Conservation (phyloP, 1,284 basidiomycete species). For the Veloboletus limbatus region DNA sequence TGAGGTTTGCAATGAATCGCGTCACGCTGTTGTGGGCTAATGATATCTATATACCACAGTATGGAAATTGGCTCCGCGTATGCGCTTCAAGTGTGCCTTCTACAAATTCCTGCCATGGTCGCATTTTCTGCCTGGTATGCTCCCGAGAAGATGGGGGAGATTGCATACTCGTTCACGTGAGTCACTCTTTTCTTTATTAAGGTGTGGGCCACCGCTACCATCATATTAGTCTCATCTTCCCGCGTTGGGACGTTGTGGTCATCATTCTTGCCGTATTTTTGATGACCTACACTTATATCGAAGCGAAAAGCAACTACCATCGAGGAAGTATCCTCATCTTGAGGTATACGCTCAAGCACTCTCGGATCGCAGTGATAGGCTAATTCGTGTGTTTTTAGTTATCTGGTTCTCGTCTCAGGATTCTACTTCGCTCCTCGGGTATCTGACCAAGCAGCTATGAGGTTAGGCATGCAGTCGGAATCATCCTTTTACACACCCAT, state of each 20-base stretch:
- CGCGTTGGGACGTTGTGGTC: conserved; percentile 96
- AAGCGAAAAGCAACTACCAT: conserved; percentile 97
- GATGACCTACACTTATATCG: conserved; percentile 98
- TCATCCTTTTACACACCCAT: conserved; percentile 4
- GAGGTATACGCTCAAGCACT: conserved; percentile 49
- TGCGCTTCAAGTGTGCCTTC: conserved; percentile 94
- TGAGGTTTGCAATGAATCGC: conserved; percentile 62
- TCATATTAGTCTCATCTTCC: conserved; percentile 84
- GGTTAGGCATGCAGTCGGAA: neutral
- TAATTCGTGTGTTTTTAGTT: conserved; percentile 37
- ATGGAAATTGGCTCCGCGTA: conserved; percentile 99
- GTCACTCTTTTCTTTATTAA: conserved; percentile 28
- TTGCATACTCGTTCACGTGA: conserved; percentile 87
- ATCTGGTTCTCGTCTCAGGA: conserved; percentile 56
- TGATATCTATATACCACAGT: conserved; percentile 42
- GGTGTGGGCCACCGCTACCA: neutral
- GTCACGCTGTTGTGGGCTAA: neutral
- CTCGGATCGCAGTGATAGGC: neutral
- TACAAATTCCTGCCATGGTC: conserved; percentile 99
- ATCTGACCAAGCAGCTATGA: conserved; percentile 21
- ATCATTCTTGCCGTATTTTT: conserved; percentile 95
- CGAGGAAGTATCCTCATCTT: conserved; percentile 90
- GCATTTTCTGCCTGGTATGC: conserved; percentile 95
- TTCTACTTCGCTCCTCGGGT: conserved; percentile 56
- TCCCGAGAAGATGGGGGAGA: conserved; percentile 77